Evolutionary conservation across 2,329 filamentous ascomycete species (phyloP), one percentile per base, ranked within the genome.

Genomic region (Trichoderma guizhouense): DNA sequence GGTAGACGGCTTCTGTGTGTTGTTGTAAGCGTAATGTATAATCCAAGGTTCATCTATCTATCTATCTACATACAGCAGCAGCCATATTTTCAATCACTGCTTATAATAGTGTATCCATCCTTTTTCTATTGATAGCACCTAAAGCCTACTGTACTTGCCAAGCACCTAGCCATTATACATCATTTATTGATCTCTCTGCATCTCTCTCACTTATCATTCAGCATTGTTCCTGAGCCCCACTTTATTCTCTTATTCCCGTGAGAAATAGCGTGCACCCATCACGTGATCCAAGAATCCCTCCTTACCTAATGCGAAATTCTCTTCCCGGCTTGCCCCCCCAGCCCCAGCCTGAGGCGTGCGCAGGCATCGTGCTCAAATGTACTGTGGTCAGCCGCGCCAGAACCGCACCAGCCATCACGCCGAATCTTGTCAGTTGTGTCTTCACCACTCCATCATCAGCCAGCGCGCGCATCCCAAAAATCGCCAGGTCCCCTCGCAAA

Each of bases 391-490:
- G 74, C 75, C 76, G 77, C 76, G 79, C 76, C 77, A 77, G 75
- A 77, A 81, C 82, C 75, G 83, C 83, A 84, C 82, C 80, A 82
- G 80, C 83, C 82, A 81, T 84, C 83, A 83, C 82, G 82, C 82
- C 80, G 82, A 83, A 85, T 84, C 83, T 84, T 84, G 83, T 82
- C 82, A 77, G 80, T 81, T 83, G 83, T 84, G 83, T 84, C 83
- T 84, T 85, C 84, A 85, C 84, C 83, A 84, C 81, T 85, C 84
- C 83, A 84, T 85, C 83, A 84, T 84, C 82, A 83, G 83, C 82
- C 82, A 86, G 83, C 80, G 85, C 86, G 86, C 87, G 86, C 86
- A 89, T 88, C 78, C 82, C 85, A 87, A 87, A 87, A 86, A 87
- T 87, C 86, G 84, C 86, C 85, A 85, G 83, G 86, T 85, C 85